Conservation (phyloP, 805 yeast genomes). For the Candida verbasci region DNA sequence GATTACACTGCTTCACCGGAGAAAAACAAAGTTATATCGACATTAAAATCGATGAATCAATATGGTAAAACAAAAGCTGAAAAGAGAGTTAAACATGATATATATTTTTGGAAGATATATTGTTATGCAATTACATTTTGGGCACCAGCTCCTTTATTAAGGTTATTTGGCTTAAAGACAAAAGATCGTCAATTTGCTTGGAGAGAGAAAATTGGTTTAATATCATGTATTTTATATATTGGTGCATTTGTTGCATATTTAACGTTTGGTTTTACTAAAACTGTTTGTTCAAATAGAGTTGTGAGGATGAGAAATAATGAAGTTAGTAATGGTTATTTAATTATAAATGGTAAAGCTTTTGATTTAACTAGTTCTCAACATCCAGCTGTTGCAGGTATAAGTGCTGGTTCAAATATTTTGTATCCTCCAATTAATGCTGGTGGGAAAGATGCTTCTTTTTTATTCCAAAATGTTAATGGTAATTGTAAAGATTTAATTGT, state of each 20-base stretch:
- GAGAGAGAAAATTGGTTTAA: constrained; percentile 90
- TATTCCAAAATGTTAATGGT: constrained; percentile 90
- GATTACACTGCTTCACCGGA: constrained; percentile 16
- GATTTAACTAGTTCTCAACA: constrained; percentile 67
- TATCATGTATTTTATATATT: constrained; percentile 65
- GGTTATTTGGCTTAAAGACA: constrained; percentile 70
- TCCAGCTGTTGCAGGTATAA: constrained; percentile 78
- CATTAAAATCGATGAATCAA: neutral
- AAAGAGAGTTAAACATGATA: constrained; percentile 17
- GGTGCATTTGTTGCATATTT: constrained; percentile 81
- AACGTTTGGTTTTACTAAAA: constrained; percentile 85
- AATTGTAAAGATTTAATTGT: constrained; percentile 75
- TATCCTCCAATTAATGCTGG: constrained; percentile 89
- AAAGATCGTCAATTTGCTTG: constrained; percentile 89
- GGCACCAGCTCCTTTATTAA: constrained; percentile 78
- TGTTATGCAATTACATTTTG: constrained; percentile 82
- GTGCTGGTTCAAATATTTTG: constrained; percentile 63
- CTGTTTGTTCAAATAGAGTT: constrained; percentile 57
- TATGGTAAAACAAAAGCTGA: constrained; percentile 8
- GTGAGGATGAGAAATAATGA: constrained; percentile 56
- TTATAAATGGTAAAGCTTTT: constrained; percentile 80
- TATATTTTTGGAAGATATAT: constrained; percentile 72
- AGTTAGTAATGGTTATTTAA: constrained; percentile 56
- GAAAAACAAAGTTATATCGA: constrained; percentile 22
- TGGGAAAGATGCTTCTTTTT: constrained; percentile 76